Conservation (phyloP, 768 basidiomycete species). For the Rhizopogon sp. region DNA sequence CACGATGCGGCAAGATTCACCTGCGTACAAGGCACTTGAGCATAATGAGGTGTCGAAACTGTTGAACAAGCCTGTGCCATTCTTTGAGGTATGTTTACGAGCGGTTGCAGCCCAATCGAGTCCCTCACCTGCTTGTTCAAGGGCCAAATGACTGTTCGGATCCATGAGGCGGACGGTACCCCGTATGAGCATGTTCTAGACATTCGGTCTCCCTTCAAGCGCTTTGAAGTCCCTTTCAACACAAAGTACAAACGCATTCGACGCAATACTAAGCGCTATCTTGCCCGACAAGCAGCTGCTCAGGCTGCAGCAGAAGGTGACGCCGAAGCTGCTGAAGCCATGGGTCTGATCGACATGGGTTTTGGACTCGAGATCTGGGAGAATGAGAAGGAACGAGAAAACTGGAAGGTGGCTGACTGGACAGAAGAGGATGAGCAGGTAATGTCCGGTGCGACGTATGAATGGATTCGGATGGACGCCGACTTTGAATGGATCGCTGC, state of each 20-base stretch:
- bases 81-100: conserved; percentile 69
- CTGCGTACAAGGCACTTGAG: conserved; percentile 64
- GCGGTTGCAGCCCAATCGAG: background rate
- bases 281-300: conserved; percentile 88
- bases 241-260: conserved; percentile 97
- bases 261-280: conserved; percentile 91
- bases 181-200: conserved; percentile 98
- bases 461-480: conserved; percentile 99
- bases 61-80: conserved; percentile 74
- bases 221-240: conserved; percentile 98
- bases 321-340: conserved; percentile 86
- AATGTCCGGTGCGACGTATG: conserved; percentile 95
- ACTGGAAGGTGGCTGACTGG: conserved; percentile 98
- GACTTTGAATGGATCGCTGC: conserved; percentile 99
- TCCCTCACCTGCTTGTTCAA: conserved; percentile 21
- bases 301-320: conserved; percentile 93
- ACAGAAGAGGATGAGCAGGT: conserved; percentile 91
- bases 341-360: conserved; percentile 91
- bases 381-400: conserved; percentile 86
- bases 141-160: conserved; percentile 98
- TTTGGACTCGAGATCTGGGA: conserved; percentile 96
- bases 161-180: conserved; percentile 98
- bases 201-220: conserved; percentile 80
- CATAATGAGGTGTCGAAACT: conserved; percentile 64
- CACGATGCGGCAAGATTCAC: conserved; percentile 84